Conservation (phyloP, 176 grass and related monocot species). For the Oryza longistaminata region DNA sequence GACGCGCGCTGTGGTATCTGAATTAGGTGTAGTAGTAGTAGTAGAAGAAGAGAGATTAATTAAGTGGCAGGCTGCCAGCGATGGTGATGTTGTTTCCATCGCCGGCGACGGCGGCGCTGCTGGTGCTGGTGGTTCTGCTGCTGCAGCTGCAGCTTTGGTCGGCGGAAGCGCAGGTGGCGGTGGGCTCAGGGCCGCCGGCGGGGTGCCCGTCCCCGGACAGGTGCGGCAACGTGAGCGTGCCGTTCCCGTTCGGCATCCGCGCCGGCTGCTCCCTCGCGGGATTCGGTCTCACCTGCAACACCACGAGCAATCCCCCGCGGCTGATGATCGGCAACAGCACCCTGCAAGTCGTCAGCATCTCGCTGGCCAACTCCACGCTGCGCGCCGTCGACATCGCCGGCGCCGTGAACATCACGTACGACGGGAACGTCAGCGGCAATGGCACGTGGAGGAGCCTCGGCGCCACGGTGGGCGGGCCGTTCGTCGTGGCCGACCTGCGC, state of each 20-base stretch:
- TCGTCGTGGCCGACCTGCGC: too few relatives aligned
- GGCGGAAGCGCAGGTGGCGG: not conserved
- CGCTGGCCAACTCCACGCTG: constrained; percentile 7
- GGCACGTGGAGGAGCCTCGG: too few relatives aligned
- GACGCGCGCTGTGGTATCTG: too few relatives aligned
- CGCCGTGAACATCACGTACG: not conserved
- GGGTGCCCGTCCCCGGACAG: constrained; percentile 11
- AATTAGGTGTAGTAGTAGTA: too few relatives aligned
- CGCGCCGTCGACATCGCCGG: not conserved
- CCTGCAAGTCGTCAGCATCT: constrained; percentile 2
- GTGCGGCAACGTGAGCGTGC: constrained; percentile 22
- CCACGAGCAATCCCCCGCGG: not conserved
- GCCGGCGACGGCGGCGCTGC: not conserved
- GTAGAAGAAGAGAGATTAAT: too few relatives aligned
- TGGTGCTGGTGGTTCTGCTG: not conserved
- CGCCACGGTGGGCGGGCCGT: too few relatives aligned
- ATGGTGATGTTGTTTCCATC: too few relatives aligned
- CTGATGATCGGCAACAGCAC: constrained; percentile 25
- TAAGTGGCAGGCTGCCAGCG: too few relatives aligned
- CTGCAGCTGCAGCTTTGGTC: not conserved
- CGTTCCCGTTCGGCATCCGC: constrained; percentile 25
- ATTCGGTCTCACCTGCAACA: constrained; percentile 35
- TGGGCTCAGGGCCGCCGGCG: not conserved
- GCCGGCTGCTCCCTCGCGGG: not conserved
- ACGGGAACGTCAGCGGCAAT: not conserved